Evolutionary conservation across 305 asterid species (phyloP).

Genomic region (Nicotiana rustica): DNA sequence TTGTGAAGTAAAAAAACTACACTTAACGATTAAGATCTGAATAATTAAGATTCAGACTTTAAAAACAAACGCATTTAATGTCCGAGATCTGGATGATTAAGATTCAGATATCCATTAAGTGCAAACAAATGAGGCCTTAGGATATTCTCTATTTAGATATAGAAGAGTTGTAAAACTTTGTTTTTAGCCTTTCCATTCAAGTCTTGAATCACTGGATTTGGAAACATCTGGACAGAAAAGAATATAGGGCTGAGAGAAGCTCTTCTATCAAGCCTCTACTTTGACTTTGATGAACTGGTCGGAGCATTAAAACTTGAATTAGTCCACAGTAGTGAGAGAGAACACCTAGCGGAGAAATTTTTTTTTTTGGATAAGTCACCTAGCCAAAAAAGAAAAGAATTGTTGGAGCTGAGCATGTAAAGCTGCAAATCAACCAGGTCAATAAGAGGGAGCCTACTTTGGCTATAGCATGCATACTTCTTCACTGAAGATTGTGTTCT

Average conservation of each 20-base stretch:
- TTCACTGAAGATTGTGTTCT: not conserved
- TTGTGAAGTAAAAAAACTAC: no score
- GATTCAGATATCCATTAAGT: no score
- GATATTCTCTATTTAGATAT: not conserved
- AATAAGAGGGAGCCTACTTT: slow-evolving; percentile 2
- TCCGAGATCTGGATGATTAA: no score
- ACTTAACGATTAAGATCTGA: no score
- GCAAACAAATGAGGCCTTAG: not conserved
- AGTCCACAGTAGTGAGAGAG: not conserved
- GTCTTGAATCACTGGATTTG: not conserved
- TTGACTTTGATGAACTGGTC: slow-evolving; percentile 14
- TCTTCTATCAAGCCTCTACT: not conserved
- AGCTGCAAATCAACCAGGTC: slow-evolving; percentile 1
- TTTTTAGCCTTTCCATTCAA: no score
- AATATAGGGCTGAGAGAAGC: slow-evolving; percentile 1
- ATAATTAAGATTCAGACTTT: no score
- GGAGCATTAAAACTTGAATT: not conserved
- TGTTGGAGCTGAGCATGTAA: slow-evolving; percentile 3
- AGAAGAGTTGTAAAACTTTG: not conserved
- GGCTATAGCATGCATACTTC: slow-evolving; percentile 13
- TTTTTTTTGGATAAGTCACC: no score
- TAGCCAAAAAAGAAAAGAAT: not conserved
- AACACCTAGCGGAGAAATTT: not conserved
- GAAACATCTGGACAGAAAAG: not conserved
- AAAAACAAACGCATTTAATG: no score